Conservation (phyloP, 176 grass and related monocot species). For the Bonia amplexicaulis region DNA sequence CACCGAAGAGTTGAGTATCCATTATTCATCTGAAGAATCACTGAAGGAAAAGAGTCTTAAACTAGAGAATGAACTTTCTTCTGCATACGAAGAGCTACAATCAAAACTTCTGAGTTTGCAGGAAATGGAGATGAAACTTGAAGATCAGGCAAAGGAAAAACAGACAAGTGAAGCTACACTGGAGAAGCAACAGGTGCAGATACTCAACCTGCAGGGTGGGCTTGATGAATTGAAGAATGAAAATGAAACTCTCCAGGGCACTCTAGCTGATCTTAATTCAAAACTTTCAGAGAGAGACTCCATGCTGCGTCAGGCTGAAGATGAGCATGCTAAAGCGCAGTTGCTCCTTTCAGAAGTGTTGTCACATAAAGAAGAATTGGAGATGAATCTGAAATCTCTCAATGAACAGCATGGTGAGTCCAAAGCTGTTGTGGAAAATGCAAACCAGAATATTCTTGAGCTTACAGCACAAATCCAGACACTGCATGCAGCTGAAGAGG, state of each 20-base stretch:
- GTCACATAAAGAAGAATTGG: conserved; percentile 63
- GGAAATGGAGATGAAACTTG: conserved; percentile 49
- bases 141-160: conserved; percentile 48
- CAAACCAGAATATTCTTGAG: conserved; percentile 58
- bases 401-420: conserved; percentile 56
- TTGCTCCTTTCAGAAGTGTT: conserved; percentile 66
- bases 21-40: conserved; percentile 56
- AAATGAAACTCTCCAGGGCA: conserved; percentile 55
- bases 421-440: conserved; percentile 41
- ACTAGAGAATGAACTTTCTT: conserved; percentile 55
- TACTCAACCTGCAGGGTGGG: conserved; percentile 33
- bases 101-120: conserved; percentile 50
- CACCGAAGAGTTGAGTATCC: conserved; percentile 59
- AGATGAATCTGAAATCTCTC: conserved; percentile 57
- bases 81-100: conserved; percentile 42
- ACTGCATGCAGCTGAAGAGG: conserved; percentile 46
- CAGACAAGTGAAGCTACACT: conserved; percentile 40
- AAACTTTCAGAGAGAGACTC: conserved; percentile 57
- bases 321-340: conserved; percentile 48
- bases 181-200: conserved; percentile 48
- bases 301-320: conserved; percentile 41
- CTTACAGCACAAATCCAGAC: conserved; percentile 51
- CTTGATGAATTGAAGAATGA: conserved; percentile 50
- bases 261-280: conserved; percentile 51
- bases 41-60: conserved; percentile 50